A percentile compares a stretch with the other conserved stretches of the same genome.
These are phyloP conservation scores for Medicago lupulina DNA, from an alignment of 306 rosid species.

Conservation along the genomic window DNA sequence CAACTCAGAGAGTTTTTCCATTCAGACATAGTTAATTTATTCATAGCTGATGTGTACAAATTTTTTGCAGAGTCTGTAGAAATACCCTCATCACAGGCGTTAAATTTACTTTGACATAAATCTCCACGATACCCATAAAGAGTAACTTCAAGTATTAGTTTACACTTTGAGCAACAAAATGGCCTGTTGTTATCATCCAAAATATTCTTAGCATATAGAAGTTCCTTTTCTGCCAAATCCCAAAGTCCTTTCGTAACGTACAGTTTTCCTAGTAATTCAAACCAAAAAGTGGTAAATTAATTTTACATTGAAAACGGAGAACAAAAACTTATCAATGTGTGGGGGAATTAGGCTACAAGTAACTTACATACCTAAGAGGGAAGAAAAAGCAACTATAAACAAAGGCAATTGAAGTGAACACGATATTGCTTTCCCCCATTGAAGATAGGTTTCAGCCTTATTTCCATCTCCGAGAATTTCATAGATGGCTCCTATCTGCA, in stretches of 20 bases:
- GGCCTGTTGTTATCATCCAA: conserved; percentile 44
- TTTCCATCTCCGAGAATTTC: conserved; percentile 78
- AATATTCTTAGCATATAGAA: conserved; percentile 56
- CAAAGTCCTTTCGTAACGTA: conserved; percentile 63
- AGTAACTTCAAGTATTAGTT: conserved; percentile 64
- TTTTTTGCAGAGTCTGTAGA: conserved; percentile 42
- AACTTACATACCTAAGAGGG: conserved; percentile 64
- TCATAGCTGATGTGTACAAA: conserved; percentile 64
- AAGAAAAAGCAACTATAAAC: conserved; percentile 70
- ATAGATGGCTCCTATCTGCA: conserved; percentile 70
- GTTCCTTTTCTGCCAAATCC: conserved; percentile 81
- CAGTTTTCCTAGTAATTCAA: conserved; percentile 64
- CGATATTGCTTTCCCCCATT: conserved; percentile 76
- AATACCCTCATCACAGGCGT: conserved; percentile 9
- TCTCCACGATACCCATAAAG: conserved; percentile 75
- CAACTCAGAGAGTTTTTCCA: conserved; percentile 69
- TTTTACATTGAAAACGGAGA: conserved; percentile 23
- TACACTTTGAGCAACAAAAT: conserved; percentile 82
- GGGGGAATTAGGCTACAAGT: conserved; percentile 8
- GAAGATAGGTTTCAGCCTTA: conserved; percentile 70
- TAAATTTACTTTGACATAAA: conserved; percentile 58
- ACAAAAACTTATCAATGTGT: conserved; percentile 35
- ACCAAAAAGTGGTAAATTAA: conserved; percentile 36
- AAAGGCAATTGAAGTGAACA: conserved; percentile 62
- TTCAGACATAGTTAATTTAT: conserved; percentile 55